These are phyloP conservation scores for Pyrus hybrid DNA, from an alignment of 331 rosid species.

Conservation along the genomic window DNA sequence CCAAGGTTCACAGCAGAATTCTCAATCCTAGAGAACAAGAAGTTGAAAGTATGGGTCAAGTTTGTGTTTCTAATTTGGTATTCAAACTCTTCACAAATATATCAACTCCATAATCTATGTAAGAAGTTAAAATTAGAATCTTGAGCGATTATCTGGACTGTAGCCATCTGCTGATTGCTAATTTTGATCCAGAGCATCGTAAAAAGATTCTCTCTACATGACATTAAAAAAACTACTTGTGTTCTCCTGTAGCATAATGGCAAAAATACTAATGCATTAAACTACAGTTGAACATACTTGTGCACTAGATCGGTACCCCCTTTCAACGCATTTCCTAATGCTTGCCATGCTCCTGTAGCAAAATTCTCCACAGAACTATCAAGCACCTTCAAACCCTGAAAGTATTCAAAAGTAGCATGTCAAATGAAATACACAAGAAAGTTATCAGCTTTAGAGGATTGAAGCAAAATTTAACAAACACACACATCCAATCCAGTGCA, in stretches of 20 bases:
- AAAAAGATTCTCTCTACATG: background rate
- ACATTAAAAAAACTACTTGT: background rate
- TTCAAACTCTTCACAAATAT: background rate
- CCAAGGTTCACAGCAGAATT: conserved; percentile 75
- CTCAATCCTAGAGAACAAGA: conserved; percentile 65
- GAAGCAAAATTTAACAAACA: background rate
- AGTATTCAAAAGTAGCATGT: background rate
- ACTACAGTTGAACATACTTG: conserved; percentile 35
- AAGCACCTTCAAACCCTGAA: conserved; percentile 74
- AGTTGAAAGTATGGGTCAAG: background rate
- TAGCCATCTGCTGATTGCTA: background rate
- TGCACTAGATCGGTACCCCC: conserved; percentile 72
- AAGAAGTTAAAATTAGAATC: background rate
- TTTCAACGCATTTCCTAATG: conserved; percentile 81
- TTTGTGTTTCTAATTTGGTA: background rate
- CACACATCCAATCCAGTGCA: background rate
- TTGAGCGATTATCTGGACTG: background rate
- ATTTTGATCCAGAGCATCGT: background rate
- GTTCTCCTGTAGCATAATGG: background rate
- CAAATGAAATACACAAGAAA: background rate
- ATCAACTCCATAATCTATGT: background rate
- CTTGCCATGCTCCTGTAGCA: conserved; percentile 96
- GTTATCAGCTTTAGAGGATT: background rate
- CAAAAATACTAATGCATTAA: background rate
- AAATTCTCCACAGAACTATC: conserved; percentile 89